A percentile compares a stretch with the other conserved stretches of the same genome.
These are phyloP conservation scores for Epichloe amarillans DNA, from an alignment of 2,329 filamentous ascomycete species.

Conservation along the genomic window DNA sequence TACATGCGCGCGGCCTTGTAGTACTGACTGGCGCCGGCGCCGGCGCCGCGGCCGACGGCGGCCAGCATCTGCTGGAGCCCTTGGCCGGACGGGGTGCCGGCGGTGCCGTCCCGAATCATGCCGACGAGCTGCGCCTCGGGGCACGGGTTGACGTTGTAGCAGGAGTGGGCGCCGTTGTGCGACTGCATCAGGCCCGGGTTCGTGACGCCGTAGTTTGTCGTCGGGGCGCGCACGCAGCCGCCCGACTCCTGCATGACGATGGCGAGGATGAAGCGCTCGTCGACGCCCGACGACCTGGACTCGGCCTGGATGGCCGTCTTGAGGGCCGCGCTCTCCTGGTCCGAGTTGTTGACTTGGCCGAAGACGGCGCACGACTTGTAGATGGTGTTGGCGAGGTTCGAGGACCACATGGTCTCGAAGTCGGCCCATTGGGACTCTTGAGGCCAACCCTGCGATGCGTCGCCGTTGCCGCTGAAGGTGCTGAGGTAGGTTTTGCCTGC, in stretches of 20 bases:
- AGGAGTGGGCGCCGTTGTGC: conserved; percentile 22
- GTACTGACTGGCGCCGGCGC: conserved; percentile 12
- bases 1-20: conserved; percentile 35
- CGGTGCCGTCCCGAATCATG: conserved; percentile 27
- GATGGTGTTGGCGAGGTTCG: conserved; percentile 8
- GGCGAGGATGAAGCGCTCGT: conserved; percentile 29
- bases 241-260: conserved; percentile 30
- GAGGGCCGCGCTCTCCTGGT: conserved; percentile 9
- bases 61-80: conserved; percentile 27
- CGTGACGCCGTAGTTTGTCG: conserved; percentile 25
- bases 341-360: conserved; percentile 8
- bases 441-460: conserved; percentile 16
- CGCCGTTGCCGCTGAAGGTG: conserved; percentile 1
- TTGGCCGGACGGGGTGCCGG: conserved; percentile 26
- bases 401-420: conserved; percentile 15
- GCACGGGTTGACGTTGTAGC: conserved; percentile 20
- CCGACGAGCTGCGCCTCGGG: conserved; percentile 12
- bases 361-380: conserved; percentile 7
- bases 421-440: conserved; percentile 15
- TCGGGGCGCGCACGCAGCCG: conserved; percentile 28
- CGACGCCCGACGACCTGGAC: conserved; percentile 16
- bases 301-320: conserved; percentile 20
- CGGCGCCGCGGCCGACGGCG: conserved; percentile 12
- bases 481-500: neutral
- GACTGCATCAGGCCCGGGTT: conserved; percentile 30